Base-by-base conservation (phyloP, 352 stramenopile genomes). In the Phytophthora chlamydospora region DNA sequence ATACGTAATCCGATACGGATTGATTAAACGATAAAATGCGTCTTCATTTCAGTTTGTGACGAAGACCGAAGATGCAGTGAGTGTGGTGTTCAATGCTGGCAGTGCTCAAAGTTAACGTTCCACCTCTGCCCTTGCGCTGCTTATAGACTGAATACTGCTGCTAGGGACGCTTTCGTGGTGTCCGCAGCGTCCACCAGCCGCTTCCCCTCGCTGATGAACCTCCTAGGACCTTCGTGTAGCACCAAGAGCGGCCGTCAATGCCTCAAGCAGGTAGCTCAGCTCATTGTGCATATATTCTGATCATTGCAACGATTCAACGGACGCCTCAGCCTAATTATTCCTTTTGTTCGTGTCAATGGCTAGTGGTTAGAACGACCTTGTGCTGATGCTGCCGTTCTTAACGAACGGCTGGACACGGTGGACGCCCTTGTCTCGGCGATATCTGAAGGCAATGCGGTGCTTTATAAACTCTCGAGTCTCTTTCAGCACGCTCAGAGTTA, bases 281-380 rank as follows among this genome's bases (percentile, higher is more conserved):
- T 24, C 1, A 7, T 38, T 24, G 16, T 43, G n/a, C 12, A 14
- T 43, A n/a, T 10, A 24, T 24, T 24, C 21, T 24, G 21, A 24
- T 24, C 21, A 24, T 24, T 24, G 21, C 21, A 24, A 3, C 21
- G 21, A 3, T 24, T 3, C 21, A 24, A 24, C 21, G 3, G 21
- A 24, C 21, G 21, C 21, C 3, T 24, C 21, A 11, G n/a, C 17
- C 6, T 40, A 7, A 5, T 16, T 19, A 41, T 21, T 11, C 2
- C 43, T 34, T 13, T 42, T 1, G n/a, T 34, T 12, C 27, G 11
- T 24, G 21, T 24, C 1, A 24, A 24, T 24, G 21, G n/a, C 21
- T 13, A 80, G 68, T 73, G 66, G 68, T 33, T 77, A 13, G 56
- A 66, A 11, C 38, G 48, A 7, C 64, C 71, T 9, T 61, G 71